Evolutionary conservation across 2,329 filamentous ascomycete species (phyloP).

Genomic region (Orbilia blumenaviensis): DNA sequence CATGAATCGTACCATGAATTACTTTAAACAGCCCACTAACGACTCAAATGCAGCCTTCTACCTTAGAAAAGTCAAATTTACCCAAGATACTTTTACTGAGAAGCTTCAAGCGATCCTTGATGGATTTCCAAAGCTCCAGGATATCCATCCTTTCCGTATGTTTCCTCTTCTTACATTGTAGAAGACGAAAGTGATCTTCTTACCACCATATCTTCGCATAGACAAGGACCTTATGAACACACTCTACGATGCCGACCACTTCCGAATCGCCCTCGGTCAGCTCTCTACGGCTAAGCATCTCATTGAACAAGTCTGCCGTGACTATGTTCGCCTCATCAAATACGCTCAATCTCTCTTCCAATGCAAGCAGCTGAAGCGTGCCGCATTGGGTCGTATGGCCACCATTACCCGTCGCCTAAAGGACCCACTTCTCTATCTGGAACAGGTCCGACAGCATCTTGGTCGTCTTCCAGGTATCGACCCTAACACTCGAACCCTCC

Average conservation of each 20-base stretch:
- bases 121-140: conserved; percentile 88
- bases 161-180: conserved; percentile 59
- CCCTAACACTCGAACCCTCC: conserved; percentile 91
- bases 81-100: conserved; percentile 93
- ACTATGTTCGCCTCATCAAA: conserved; percentile 95
- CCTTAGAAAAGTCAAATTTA: conserved; percentile 98
- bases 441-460: conserved; percentile 95
- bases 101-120: conserved; percentile 91
- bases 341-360: conserved; percentile 97
- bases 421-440: conserved; percentile 92
- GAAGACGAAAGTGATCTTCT: neutral
- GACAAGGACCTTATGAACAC: conserved; percentile 91
- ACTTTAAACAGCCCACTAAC: conserved; percentile 41
- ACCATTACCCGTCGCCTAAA: conserved; percentile 94
- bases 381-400: conserved; percentile 96
- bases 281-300: conserved; percentile 94
- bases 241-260: conserved; percentile 97
- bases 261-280: conserved; percentile 94
- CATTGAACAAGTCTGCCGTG: conserved; percentile 93
- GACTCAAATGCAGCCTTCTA: conserved; percentile 75
- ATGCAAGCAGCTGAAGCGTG: conserved; percentile 98
- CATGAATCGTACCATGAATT: neutral
- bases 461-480: conserved; percentile 98
- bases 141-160: conserved; percentile 93
- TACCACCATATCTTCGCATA: conserved; percentile 58